These are phyloP conservation scores for Colletotrichum plurivorum DNA, from an alignment of 2,329 filamentous ascomycete genomes.

Conservation along the genomic window DNA sequence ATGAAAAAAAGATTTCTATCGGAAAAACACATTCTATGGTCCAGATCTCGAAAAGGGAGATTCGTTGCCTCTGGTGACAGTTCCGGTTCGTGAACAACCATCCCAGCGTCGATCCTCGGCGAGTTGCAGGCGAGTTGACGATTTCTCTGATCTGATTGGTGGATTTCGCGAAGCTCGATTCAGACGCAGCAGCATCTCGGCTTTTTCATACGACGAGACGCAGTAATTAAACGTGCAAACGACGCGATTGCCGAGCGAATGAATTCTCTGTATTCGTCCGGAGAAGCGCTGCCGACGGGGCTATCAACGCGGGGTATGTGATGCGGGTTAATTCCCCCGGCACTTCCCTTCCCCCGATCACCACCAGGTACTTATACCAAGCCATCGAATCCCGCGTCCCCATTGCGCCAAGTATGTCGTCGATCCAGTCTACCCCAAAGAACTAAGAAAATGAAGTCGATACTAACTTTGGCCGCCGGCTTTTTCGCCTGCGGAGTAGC, in stretches of 20 bases:
- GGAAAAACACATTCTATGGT: no score
- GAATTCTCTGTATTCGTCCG: not conserved
- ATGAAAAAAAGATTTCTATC: no score
- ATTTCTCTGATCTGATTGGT: slow-evolving; percentile 11
- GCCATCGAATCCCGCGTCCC: no score
- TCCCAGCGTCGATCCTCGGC: not conserved
- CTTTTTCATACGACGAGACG: slow-evolving; percentile 11
- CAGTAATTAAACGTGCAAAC: not conserved
- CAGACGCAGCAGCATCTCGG: slow-evolving; percentile 14
- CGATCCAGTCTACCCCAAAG: no score
- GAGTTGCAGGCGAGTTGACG: not conserved
- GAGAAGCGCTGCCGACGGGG: not conserved
- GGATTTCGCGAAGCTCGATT: not conserved
- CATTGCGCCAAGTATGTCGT: no score
- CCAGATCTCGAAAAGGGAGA: no score
- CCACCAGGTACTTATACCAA: not conserved
- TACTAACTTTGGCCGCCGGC: no score
- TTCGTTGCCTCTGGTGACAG: no score
- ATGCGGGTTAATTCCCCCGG: not conserved
- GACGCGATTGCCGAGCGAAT: slow-evolving; percentile 4
- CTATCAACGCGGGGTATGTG: slow-evolving; percentile 4
- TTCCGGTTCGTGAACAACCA: no score
- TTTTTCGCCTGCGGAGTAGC: no score
- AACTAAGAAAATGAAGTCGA: no score
- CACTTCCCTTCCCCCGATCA: no score